Percentiles rank a stretch among this genome's conserved stretches.
Evolutionary conservation across 768 basidiomycete species (phyloP).

Genomic region (Tylopilus vinaceipallidus): DNA sequence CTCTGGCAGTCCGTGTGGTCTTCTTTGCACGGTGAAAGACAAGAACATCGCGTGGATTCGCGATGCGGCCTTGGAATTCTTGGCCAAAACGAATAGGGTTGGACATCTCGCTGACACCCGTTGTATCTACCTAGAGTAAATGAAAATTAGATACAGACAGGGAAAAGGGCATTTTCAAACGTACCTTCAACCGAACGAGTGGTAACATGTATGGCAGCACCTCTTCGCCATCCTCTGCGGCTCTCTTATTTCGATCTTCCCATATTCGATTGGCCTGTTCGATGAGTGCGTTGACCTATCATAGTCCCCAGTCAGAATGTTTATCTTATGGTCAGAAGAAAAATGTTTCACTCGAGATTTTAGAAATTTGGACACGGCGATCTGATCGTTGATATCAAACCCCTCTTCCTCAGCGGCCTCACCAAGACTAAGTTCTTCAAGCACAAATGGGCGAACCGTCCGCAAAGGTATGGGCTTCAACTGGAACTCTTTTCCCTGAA

Average conservation of each 20-base stretch:
- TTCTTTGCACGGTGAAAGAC: constrained; percentile 86
- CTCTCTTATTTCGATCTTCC: constrained; percentile 33
- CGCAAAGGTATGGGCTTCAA: constrained; percentile 83
- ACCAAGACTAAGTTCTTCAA: constrained; percentile 75
- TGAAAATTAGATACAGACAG: no score
- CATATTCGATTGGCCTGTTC: constrained; percentile 57
- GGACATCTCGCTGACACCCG: constrained; percentile 85
- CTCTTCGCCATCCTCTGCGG: constrained; percentile 59
- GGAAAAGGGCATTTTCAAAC: no score
- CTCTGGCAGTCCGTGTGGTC: constrained; percentile 43
- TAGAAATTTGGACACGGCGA: constrained; percentile 79
- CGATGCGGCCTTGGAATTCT: constrained; percentile 86
- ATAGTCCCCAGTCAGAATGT: constrained; percentile 1
- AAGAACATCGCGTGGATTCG: constrained; percentile 92
- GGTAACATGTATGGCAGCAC: constrained; percentile 75
- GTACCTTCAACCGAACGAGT: constrained; percentile 84
- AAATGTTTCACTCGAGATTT: constrained; percentile 54
- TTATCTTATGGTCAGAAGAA: neutral
- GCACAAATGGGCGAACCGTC: constrained; percentile 91
- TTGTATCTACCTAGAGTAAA: constrained; percentile 92
- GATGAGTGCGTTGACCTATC: constrained; percentile 76
- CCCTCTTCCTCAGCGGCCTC: constrained; percentile 77
- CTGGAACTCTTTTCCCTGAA: constrained; percentile 86
- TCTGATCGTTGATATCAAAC: constrained; percentile 76
- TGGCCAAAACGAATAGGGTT: constrained; percentile 98